phyloP scores from a whole-genome alignment of 345 rosid species.

The Dipteronia sinensis region DNA sequence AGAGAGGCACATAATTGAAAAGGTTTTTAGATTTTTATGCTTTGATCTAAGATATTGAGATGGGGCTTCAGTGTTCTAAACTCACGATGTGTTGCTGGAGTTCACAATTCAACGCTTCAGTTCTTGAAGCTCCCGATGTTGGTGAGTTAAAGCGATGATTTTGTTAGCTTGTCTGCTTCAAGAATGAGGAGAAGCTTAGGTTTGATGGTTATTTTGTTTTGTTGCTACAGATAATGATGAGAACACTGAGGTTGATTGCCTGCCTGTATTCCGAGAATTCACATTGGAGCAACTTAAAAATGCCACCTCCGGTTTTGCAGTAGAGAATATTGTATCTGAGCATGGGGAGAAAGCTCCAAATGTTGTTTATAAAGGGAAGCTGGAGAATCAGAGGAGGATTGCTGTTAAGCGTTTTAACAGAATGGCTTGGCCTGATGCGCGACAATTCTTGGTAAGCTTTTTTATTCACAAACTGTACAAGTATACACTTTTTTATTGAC shows the following conservation, averaged over 20 bases:
- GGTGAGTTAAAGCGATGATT: constrained; percentile 48
- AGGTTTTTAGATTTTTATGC: constrained; percentile 3
- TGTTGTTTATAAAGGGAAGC: constrained; percentile 89
- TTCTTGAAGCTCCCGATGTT: constrained; percentile 55
- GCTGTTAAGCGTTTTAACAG: constrained; percentile 90
- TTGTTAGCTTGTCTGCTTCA: not conserved
- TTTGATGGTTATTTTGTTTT: constrained; percentile 15
- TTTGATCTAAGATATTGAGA: constrained; percentile 23
- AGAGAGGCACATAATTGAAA: constrained; percentile 3
- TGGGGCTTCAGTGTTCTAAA: constrained; percentile 67
- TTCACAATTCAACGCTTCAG: constrained; percentile 60
- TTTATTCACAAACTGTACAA: not conserved
- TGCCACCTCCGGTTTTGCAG: constrained; percentile 90
- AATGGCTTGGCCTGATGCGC: constrained; percentile 90
- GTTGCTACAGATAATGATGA: constrained; percentile 54
- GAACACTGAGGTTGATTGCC: constrained; percentile 39
- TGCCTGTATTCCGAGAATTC: constrained; percentile 75
- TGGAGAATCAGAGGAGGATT: constrained; percentile 75
- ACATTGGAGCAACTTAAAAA: constrained; percentile 71
- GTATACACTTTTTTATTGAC: not conserved
- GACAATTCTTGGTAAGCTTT: constrained; percentile 70
- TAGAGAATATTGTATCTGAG: constrained; percentile 88
- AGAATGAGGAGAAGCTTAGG: not conserved
- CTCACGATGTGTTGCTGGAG: constrained; percentile 62
- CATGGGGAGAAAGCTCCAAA: constrained; percentile 98